Percentiles rank a stretch among this genome's conserved stretches.
phyloP scores from a whole-genome alignment of 768 basidiomycete genomes.

The Macrolepiota albuminosa region DNA sequence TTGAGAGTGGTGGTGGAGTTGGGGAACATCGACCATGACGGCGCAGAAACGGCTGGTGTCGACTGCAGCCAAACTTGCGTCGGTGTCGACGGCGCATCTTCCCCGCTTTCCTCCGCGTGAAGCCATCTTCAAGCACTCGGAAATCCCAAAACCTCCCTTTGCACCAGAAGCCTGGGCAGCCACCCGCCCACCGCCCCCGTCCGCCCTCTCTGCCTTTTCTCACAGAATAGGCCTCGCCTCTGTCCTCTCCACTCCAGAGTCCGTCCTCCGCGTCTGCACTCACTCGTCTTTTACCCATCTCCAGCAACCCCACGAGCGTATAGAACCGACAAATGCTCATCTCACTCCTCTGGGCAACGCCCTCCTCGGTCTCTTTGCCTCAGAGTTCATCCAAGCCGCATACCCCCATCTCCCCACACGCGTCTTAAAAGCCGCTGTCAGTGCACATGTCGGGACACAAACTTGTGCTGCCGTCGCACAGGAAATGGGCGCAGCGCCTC shows the following conservation, averaged over 20 bases:
- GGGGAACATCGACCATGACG: slow-evolving; percentile 37
- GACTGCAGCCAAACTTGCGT: slow-evolving; percentile 22
- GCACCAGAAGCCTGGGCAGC: slow-evolving; percentile 65
- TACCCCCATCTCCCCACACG: slow-evolving; percentile 92
- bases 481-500: slow-evolving; percentile 74
- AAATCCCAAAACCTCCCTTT: slow-evolving; percentile 40
- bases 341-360: slow-evolving; percentile 79
- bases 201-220: slow-evolving; percentile 70
- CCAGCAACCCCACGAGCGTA: slow-evolving; percentile 47
- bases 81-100: slow-evolving; percentile 53
- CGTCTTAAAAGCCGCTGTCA: slow-evolving; percentile 87
- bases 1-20: slow-evolving; percentile 12
- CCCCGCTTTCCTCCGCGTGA: slow-evolving; percentile 61
- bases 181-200: slow-evolving; percentile 65
- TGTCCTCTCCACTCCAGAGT: slow-evolving; percentile 46
- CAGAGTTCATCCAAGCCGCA: slow-evolving; percentile 73
- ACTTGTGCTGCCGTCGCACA: slow-evolving; percentile 82
- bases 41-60: slow-evolving; percentile 48
- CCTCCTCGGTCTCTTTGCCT: slow-evolving; percentile 84
- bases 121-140: slow-evolving; percentile 28
- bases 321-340: slow-evolving; percentile 66
- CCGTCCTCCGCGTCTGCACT: slow-evolving; percentile 72
- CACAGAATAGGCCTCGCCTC: slow-evolving; percentile 70
- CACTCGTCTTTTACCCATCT: slow-evolving; percentile 64
- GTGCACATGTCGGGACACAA: slow-evolving; percentile 84